Base-by-base conservation (phyloP, 495 filamentous ascomycete genomes). In the Terfezia claveryi region DNA sequence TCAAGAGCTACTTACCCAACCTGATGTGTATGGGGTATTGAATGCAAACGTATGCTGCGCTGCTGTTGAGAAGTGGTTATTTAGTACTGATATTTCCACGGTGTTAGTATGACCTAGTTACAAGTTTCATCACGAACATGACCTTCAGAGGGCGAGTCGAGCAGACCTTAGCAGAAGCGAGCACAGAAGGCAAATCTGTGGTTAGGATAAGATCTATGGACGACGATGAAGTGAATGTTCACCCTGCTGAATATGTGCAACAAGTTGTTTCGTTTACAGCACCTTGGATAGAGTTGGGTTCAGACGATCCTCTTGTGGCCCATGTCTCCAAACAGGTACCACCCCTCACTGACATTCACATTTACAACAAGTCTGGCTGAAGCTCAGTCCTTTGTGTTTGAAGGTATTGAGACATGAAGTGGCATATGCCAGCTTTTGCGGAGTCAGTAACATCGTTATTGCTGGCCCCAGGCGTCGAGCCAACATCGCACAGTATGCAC, bases 401-500 rank as follows among this genome's bases (percentile, higher is more conserved):
- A 87, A 94, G 64, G 85, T 94, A 2, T 69, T 99, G 51, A 85
- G 86, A 66, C 70, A 91, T 53, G 91, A 99, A 61, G 76, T 96
- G 16, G 80, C 83, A 20, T 99, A 95, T 68, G 92, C 91, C 38
- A 85, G 83, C 52, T 99, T 95, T 70, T 93, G 86, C 64, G 91
- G 91, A 14, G 74, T 87, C 57, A 78, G 78, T 20, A 92, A 82
- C 65, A 73, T 99, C 41, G 71, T 95, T 54, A 70, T 96, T 36
- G 80, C 79, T 3, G 85, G 86, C 5, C 91, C 88, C 1, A 65
- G 64, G 74, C 71, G 56, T 14, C 57, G 50, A 50, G 55, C 52
- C 14, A 62, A 60, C 5, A 46, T 75, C 37, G 63, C 77, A 3
- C 82, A 85, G 62, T 96, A 88, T 73, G 86, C 86, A 37, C 78